Base-by-base conservation (phyloP, 2,329 filamentous ascomycete genomes). In the Dothideomycetes sp. region DNA sequence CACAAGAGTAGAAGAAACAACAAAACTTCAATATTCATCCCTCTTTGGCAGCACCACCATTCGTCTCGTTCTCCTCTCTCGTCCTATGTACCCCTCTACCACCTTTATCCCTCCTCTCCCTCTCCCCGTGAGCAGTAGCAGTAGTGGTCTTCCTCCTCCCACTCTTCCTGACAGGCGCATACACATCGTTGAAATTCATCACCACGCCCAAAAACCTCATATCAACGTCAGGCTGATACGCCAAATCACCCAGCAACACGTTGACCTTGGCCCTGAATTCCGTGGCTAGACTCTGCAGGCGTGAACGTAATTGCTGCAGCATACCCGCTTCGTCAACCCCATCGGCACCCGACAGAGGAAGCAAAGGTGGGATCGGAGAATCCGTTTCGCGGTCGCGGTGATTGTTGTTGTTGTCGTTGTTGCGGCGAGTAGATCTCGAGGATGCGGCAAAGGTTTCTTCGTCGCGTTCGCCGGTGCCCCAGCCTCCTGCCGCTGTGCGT, bases 171-270 rank as follows among this genome's bases (percentile, higher is more conserved):
- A 80, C 75, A 11, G 85, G 84, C 62, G 84, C 76, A 62, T 96
- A 96, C 18, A 94, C 84, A 59, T 96, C 89, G 63, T 98, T 98
- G 64, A 96, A 98, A 64, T 96, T 98, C 86, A 98, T 96, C 28
- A 91, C 84, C 33, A 96, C 87, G 27, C 86, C 91, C 50, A 98
- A 65, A 69, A 96, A 96, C 41, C 89, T 74, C 79, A 98, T 85
- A 60, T 98, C 91, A 37, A 88, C 80, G 59, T 98, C 91, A 1
- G 87, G 82, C 63, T 96, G 89, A 63, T 93, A 89, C 7, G 86
- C 83, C 48, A 98, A 62, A 59, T 98, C 93, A 11, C 91, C 87
- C 3, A 98, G 68, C 41, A 98, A 65, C 28, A 88, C 70, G 58
- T 86, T 86, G 34, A 96, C 73, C 19, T 83, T 76, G 1, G 74